phyloP scores from a whole-genome alignment of 805 yeast genomes.

The Starmera pachycereana region DNA sequence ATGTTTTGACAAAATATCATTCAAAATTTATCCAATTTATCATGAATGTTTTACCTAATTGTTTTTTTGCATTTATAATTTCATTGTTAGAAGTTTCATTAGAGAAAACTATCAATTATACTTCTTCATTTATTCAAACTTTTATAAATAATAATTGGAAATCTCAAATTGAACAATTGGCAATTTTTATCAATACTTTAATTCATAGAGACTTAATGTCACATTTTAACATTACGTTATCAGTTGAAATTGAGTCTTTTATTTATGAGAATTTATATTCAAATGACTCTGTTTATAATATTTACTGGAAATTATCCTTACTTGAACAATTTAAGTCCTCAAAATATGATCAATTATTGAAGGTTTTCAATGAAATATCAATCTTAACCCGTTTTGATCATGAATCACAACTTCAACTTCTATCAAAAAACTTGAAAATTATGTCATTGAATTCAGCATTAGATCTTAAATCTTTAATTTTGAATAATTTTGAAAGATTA shows the following conservation, averaged over 20 bases:
- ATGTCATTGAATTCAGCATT: too few relatives aligned
- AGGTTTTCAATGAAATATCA: slow-evolving; percentile 1
- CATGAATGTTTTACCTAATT: slow-evolving; percentile 13
- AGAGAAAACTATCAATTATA: slow-evolving; percentile 33
- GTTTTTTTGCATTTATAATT: slow-evolving; percentile 38
- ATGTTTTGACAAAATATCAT: slow-evolving; percentile 35
- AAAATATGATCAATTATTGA: slow-evolving; percentile 9
- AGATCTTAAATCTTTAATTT: slow-evolving; percentile 1
- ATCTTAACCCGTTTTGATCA: not conserved
- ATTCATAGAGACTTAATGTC: slow-evolving; percentile 11
- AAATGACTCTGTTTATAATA: slow-evolving; percentile 9
- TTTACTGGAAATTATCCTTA: slow-evolving; percentile 43
- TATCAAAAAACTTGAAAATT: too few relatives aligned
- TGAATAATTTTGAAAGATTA: slow-evolving; percentile 10
- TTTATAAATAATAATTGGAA: slow-evolving; percentile 36
- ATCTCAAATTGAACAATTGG: slow-evolving; percentile 23
- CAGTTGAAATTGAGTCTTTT: slow-evolving; percentile 7
- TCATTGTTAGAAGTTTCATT: slow-evolving; percentile 30
- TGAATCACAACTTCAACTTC: too few relatives aligned
- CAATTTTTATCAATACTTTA: slow-evolving; percentile 32
- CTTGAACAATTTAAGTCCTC: slow-evolving; percentile 26
- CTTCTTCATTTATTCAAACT: slow-evolving; percentile 37
- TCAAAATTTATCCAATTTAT: slow-evolving; percentile 28
- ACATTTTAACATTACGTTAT: slow-evolving; percentile 7
- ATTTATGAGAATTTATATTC: slow-evolving; percentile 5